Evolutionary conservation across 352 stramenopile species (phyloP).

Genomic region (Peronospora belbahrii): DNA sequence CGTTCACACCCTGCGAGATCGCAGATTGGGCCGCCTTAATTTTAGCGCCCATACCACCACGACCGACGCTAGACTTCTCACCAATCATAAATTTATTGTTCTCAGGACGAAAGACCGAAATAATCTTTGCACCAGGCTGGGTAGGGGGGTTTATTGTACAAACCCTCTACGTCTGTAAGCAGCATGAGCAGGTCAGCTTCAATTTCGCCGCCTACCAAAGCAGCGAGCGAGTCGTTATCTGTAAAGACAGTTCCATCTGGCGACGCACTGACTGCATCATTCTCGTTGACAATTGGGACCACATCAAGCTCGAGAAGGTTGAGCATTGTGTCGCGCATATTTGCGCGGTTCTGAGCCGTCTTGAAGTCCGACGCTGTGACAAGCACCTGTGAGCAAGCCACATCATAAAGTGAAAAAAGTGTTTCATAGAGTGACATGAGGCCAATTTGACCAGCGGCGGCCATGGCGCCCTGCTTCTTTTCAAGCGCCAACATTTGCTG

Average conservation of each 20-base stretch:
- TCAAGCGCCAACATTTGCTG: constrained; percentile 87
- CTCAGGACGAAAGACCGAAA: constrained; percentile 61
- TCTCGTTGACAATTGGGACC: constrained; percentile 98
- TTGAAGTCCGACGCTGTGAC: constrained; percentile 81
- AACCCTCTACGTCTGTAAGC: constrained; percentile 95
- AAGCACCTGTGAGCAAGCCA: constrained; percentile 90
- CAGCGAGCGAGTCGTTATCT: constrained; percentile 93
- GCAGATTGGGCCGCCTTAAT: constrained; percentile 87
- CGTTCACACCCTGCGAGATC: constrained; percentile 85
- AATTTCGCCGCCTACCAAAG: constrained; percentile 85
- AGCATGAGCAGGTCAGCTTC: constrained; percentile 91
- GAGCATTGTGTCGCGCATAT: constrained; percentile 85
- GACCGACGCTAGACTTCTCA: constrained; percentile 74
- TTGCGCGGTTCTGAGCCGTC: constrained; percentile 73
- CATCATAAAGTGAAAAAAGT: constrained; percentile 92
- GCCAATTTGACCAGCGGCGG: constrained; percentile 92
- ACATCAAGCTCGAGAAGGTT: constrained; percentile 93
- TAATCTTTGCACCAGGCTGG: constrained; percentile 71
- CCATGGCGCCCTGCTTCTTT: constrained; percentile 82
- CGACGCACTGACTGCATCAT: constrained; percentile 91
- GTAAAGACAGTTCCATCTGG: constrained; percentile 86
- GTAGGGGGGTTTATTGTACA: constrained; percentile 89
- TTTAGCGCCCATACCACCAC: constrained; percentile 94
- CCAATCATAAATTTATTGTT: constrained; percentile 61
- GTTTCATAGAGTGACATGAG: constrained; percentile 97